Evolutionary conservation across 163 green algal genomes (phyloP), one percentile per base, ranked within the genome.

Genomic region (Prototheca wickerhamii): DNA sequence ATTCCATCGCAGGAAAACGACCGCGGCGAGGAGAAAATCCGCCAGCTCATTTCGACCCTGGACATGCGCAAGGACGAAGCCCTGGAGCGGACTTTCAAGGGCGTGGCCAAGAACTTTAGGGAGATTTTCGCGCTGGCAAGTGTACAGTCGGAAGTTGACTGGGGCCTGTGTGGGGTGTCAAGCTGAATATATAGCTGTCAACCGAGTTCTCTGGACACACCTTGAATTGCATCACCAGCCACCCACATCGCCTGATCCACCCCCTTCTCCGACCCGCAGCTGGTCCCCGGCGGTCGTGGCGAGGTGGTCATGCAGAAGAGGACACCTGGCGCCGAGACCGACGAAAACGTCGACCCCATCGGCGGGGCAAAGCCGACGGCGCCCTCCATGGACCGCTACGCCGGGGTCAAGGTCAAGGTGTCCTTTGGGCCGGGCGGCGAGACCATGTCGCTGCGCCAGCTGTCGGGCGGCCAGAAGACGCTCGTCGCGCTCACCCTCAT

Each of bases 71-170:
- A 98, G 79, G 88, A 99, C 63, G 90, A 97, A 75, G 82, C 86
- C 32, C 91, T 99, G 35, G 88, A 98, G 83, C 82, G 89, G 58
- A 99, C 93, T 26, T 99, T 99, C 85, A 97, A 96, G 76, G 78
- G 65, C 21, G 88, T 98, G 57, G 85, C 89, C 34, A 90, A 92
- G 69, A 88, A 97, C 76, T 98, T 98, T 79, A 68, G 84, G 25
- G 86, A 98, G 65, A 86, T 97, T 34, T 99, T 99, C 72, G 75
- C 72, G 3, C 78, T 92, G 64, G 81, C 95, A 42, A 82, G 93
- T 30, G 63, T 82, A n/a, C 63, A 76, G 30, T 79, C 77, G 74
- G 55, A 70, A 4, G 1, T 1, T 10, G 29, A 7, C 4, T 31
- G 20, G n/a, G n/a, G n/a, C n/a, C n/a, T n/a, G n/a, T n/a, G n/a